A percentile compares a stretch with the other conserved stretches of the same genome.
Conservation (phyloP, 768 basidiomycete species). For the Roridomyces roridus region DNA sequence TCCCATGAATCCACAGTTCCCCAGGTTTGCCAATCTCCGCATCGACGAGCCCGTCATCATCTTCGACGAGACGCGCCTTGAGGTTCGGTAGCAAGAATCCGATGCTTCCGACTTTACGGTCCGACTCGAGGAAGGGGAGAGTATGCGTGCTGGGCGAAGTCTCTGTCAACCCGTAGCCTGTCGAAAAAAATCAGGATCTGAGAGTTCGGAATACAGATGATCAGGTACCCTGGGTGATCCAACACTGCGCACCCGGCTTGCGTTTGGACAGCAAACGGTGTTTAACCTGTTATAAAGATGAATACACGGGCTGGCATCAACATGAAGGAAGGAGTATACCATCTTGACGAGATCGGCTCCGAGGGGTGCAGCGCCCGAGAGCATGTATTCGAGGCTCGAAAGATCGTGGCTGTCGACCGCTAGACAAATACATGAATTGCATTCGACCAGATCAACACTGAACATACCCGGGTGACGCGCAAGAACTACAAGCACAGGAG, state of each 20-base stretch:
- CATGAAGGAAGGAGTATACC: slow-evolving; percentile 25
- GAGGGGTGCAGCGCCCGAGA: slow-evolving; percentile 72
- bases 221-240: slow-evolving; percentile 27
- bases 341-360: slow-evolving; percentile 52
- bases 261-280: neutral
- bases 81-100: slow-evolving; percentile 67
- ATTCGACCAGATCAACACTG: neutral
- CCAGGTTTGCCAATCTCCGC: slow-evolving; percentile 53
- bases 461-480: slow-evolving; percentile 53
- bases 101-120: slow-evolving; percentile 53
- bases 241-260: slow-evolving; percentile 3
- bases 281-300: slow-evolving; percentile 22
- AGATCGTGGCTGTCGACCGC: slow-evolving; percentile 59
- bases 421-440: slow-evolving; percentile 19
- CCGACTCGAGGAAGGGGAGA: slow-evolving; percentile 42
- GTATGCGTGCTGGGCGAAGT: slow-evolving; percentile 61
- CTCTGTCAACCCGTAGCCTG: slow-evolving; percentile 68
- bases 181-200: neutral
- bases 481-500: slow-evolving; percentile 68
- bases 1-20: slow-evolving; percentile 73
- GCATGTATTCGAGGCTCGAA: slow-evolving; percentile 49
- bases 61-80: slow-evolving; percentile 61
- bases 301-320: slow-evolving; percentile 20
- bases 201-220: neutral
- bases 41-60: slow-evolving; percentile 48